These are phyloP conservation scores for Chondrostereum purpureum DNA, from an alignment of 1,284 basidiomycete genomes.

Conservation along the genomic window DNA sequence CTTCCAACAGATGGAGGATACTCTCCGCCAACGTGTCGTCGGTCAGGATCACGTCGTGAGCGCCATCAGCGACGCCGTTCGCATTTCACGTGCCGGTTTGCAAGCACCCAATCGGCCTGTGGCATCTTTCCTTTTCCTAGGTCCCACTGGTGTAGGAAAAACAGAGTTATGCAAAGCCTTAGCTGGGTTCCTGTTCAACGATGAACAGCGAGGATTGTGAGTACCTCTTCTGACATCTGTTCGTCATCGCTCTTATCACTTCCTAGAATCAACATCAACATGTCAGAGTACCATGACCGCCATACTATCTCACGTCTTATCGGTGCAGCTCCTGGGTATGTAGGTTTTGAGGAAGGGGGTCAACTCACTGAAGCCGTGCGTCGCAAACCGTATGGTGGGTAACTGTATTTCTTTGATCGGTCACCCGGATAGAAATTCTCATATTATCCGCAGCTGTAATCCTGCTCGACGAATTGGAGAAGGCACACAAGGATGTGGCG, in stretches of 20 bases:
- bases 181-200: slow-evolving; percentile 82
- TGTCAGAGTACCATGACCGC: slow-evolving; percentile 89
- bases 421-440: slow-evolving; percentile 1
- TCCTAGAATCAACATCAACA: slow-evolving; percentile 79
- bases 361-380: slow-evolving; percentile 86
- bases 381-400: slow-evolving; percentile 71
- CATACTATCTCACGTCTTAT: slow-evolving; percentile 88
- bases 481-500: slow-evolving; percentile 88
- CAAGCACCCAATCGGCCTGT: slow-evolving; percentile 84
- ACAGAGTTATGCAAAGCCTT: slow-evolving; percentile 86
- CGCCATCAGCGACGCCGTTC: slow-evolving; percentile 81
- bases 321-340: slow-evolving; percentile 88
- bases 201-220: slow-evolving; percentile 78
- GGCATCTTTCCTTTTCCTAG: slow-evolving; percentile 88
- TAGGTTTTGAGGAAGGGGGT: slow-evolving; percentile 91
- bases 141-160: slow-evolving; percentile 85
- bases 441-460: slow-evolving; percentile 51
- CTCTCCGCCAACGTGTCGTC: slow-evolving; percentile 69
- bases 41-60: slow-evolving; percentile 84
- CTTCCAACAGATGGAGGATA: slow-evolving; percentile 72
- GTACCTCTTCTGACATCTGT: slow-evolving; percentile 19
- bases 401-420: slow-evolving; percentile 1
- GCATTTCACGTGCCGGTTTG: slow-evolving; percentile 85
- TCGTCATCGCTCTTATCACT: slow-evolving; percentile 1
- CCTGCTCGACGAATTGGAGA: slow-evolving; percentile 85